Conservation (phyloP, 108 stramenopile species). For the Epipyxis sp. region DNA sequence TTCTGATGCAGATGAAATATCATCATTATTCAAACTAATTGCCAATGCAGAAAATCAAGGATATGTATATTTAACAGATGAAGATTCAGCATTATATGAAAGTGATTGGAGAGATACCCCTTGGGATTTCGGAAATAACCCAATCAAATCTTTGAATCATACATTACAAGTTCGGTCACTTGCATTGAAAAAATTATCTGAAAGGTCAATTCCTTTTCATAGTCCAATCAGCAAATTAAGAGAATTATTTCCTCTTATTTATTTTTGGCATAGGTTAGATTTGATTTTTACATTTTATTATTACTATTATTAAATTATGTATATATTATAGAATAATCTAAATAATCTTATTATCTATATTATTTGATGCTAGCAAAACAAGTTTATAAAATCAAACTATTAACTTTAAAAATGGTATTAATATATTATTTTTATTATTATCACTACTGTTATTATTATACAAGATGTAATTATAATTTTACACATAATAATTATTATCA, state of each 20-base stretch:
- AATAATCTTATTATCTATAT: no score
- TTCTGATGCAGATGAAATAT: not conserved
- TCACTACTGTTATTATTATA: no score
- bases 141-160: not conserved
- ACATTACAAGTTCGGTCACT: not conserved
- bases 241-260: not conserved
- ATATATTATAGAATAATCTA: no score
- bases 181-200: not conserved
- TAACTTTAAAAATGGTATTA: no score
- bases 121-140: not conserved
- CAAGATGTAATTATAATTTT: no score
- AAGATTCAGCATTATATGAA: not conserved
- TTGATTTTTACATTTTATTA: not conserved
- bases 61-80: not conserved
- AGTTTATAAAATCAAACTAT: no score
- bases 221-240: not conserved
- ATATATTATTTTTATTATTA: no score
- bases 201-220: not conserved
- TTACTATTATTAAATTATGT: no score
- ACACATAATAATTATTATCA: no score
- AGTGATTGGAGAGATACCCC: slow-evolving; percentile 13
- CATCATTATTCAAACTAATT: not conserved
- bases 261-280: not conserved
- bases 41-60: not conserved
- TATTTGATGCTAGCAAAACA: no score